These are phyloP conservation scores for Lithohypha guttulata DNA, from an alignment of 2,329 filamentous ascomycete species.

Conservation along the genomic window DNA sequence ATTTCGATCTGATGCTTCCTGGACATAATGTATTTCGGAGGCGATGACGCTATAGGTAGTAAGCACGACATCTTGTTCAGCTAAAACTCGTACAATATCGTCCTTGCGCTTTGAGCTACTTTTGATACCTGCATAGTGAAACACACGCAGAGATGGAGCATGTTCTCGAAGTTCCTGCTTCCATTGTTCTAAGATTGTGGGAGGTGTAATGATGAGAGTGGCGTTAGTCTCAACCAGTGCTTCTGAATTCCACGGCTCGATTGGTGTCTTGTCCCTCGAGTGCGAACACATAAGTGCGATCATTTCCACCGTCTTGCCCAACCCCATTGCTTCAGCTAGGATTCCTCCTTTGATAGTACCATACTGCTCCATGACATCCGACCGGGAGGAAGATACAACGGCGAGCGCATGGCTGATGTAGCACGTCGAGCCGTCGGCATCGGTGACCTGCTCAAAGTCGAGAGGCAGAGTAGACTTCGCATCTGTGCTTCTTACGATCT, in stretches of 20 bases:
- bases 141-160: slow-evolving; percentile 45
- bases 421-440: slow-evolving; percentile 30
- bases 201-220: slow-evolving; percentile 53
- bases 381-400: slow-evolving; percentile 29
- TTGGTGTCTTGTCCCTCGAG: slow-evolving; percentile 3
- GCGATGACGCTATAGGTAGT: slow-evolving; percentile 62
- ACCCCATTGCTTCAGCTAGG: slow-evolving; percentile 41
- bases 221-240: slow-evolving; percentile 36
- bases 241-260: slow-evolving; percentile 15
- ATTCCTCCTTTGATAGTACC: slow-evolving; percentile 32
- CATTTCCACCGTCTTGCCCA: slow-evolving; percentile 42
- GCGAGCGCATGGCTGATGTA: slow-evolving; percentile 35
- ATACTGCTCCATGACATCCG: slow-evolving; percentile 25
- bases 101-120: slow-evolving; percentile 24
- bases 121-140: slow-evolving; percentile 46
- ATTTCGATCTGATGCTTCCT: slow-evolving; percentile 58
- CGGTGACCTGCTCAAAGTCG: slow-evolving; percentile 27
- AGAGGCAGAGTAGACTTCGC: background rate
- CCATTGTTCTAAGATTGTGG: slow-evolving; percentile 54
- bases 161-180: slow-evolving; percentile 48
- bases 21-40: slow-evolving; percentile 67
- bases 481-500: slow-evolving; percentile 18
- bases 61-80: slow-evolving; percentile 45
- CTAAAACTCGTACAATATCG: slow-evolving; percentile 37
- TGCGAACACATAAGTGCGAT: slow-evolving; percentile 37